Evolutionary conservation across 345 rosid species (phyloP).

Genomic region (Raphanus raphanistrum): DNA sequence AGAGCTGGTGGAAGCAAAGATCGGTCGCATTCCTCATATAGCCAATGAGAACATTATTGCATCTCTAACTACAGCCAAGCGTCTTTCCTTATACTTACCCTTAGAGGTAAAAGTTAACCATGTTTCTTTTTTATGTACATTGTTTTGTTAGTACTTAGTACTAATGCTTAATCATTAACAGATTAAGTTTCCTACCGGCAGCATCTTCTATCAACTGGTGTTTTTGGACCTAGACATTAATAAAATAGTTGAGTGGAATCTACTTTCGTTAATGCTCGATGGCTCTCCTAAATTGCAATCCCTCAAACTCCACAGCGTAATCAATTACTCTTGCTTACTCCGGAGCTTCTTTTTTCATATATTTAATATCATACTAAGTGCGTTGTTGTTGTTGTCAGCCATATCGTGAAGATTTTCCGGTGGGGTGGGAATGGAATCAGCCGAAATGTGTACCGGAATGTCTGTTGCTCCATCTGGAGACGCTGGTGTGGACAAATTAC

Average conservation of each 20-base stretch:
- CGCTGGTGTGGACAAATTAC: neutral
- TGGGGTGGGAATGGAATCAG: neutral
- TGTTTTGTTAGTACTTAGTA: no score
- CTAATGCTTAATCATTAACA: no score
- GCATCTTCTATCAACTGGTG: no score
- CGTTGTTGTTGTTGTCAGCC: neutral
- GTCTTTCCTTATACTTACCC: neutral
- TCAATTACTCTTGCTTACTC: neutral
- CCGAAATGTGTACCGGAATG: slow-evolving; percentile 15
- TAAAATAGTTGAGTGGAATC: no score
- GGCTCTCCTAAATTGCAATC: neutral
- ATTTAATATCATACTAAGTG: neutral
- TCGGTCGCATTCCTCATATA: neutral
- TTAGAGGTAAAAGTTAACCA: neutral
- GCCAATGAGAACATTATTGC: neutral
- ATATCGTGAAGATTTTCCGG: neutral
- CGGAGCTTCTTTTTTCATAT: neutral
- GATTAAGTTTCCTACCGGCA: no score
- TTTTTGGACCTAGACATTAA: no score
- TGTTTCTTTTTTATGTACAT: no score
- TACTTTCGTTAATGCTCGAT: no score
- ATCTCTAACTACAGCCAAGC: neutral
- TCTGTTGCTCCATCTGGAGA: slow-evolving; percentile 14
- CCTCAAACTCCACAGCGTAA: neutral
- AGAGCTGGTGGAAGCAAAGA: neutral